Base-by-base conservation (phyloP, 2,329 filamentous ascomycete species). In the Waltergamsia citrina region DNA sequence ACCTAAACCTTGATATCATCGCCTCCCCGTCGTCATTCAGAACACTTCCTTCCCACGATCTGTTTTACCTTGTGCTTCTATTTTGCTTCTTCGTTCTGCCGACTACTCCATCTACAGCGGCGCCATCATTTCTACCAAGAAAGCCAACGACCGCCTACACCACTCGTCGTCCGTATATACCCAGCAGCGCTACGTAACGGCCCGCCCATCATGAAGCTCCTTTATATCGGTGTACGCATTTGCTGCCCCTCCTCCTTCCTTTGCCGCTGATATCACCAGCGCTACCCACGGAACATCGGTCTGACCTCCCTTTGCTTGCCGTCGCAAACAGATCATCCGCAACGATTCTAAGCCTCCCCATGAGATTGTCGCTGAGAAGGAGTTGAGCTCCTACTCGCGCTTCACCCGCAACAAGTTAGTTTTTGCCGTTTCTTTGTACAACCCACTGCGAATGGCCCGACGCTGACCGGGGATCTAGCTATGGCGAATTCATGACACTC, bases 281-380 rank as follows among this genome's bases (percentile, higher is more conserved):
- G 6, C 12, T 20, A 24, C 46, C 5, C 26, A n/a, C n/a, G 14
- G 11, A 27, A 27, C 25, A 12, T 6, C 25, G 6, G 12, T 27
- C 25, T 27, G 25, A 27, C 25, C 6, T 15, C 25, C 6, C 16
- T 21, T 33, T 27, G n/a, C n/a, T 28, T 35, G 29, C 38, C 50
- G 8, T 17, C n/a, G n/a, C 15, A 20, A 15, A 24, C 35, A 93
- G 86, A 75, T 94, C 58, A 69, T 92, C 54, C 83, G 81, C 62
- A 92, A 92, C 63, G 79, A 84, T 52, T 63, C 62, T 48, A 78
- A 82, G 62, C 83, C 85, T 32, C 76, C 83, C 32, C 64, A 84
- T 48, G 85, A 94, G 65, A 69, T 94, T 42, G 75, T 71, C 56
- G 67, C 73, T 45, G 86, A 85, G 60, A 81, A 79, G 57, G 83